Evolutionary conservation across 345 rosid species (phyloP), one percentile per base, ranked within the genome.

Genomic region (Camelina hispida): DNA sequence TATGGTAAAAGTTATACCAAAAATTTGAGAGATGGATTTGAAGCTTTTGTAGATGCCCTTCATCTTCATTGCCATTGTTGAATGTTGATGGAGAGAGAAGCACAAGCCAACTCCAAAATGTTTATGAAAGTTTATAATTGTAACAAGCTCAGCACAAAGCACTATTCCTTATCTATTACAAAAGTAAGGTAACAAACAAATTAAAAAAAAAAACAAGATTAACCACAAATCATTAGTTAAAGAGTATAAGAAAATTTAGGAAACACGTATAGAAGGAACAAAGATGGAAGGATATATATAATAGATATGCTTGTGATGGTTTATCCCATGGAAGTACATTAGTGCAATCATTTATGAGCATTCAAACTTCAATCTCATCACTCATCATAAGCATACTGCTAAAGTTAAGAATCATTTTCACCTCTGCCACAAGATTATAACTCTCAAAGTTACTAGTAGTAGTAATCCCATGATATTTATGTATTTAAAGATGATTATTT

Each of bases 31-130:
- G 65, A 94, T 83, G 82, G 42, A 88, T 79, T 91, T 91, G 88
- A 94, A 91, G 57, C 98, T 81, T 83, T 91, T 93, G 82, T 84
- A 89, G 74, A 94, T 81, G 65, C 93, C 93, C 80, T 91, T 94
- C 80, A 93, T 91, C 85, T 89, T 93, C 73, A 87, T 81, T 30
- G 88, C 84, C 98, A 91, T 66, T 64, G 71, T 28, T 76, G 79
- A 68, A 51, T 66, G 25, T 75, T 44, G 38, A 40, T 59, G 54
- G 54, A 28, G 43, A 25, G 47, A 53, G 62, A 54, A 73, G 54
- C 51, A 56, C 38, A 83, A 83, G 18, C 73, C 55, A 75, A 44
- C 44, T 40, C 56, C 79, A 59, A 75, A 51, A 40, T 66, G 46
- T 42, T 66, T n/a, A 20, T 55, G 10, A 13, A 23, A 14, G 8